phyloP scores from a whole-genome alignment of 2,329 filamentous ascomycete species.

The Xylaria sp. region DNA sequence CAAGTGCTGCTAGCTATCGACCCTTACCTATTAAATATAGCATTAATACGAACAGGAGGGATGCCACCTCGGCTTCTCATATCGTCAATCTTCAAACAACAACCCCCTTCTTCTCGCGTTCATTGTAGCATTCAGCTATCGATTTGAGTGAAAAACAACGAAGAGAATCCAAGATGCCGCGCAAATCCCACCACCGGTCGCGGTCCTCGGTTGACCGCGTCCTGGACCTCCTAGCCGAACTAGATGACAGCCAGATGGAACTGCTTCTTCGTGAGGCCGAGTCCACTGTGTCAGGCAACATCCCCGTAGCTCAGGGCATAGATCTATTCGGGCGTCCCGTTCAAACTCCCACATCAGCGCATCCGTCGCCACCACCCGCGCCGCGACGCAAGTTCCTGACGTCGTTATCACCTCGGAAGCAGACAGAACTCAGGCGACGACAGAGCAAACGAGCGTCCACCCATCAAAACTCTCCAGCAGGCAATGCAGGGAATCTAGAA shows the following conservation, averaged over 20 bases:
- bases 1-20: constrained; percentile 9
- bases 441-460: constrained; percentile 40
- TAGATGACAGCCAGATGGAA: constrained; percentile 47
- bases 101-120: constrained; percentile 6
- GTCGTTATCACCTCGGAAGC: constrained; percentile 42
- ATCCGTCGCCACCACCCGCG: constrained; percentile 22
- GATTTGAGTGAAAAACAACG: neutral
- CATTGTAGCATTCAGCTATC: neutral
- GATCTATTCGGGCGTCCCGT: constrained; percentile 43
- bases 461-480: constrained; percentile 27
- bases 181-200: constrained; percentile 41
- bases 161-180: constrained; percentile 22
- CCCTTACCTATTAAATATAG: constrained; percentile 28
- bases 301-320: constrained; percentile 45
- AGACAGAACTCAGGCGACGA: constrained; percentile 38
- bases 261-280: constrained; percentile 46
- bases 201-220: constrained; percentile 47
- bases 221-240: constrained; percentile 45
- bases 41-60: constrained; percentile 7
- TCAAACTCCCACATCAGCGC: constrained; percentile 7
- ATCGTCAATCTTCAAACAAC: constrained; percentile 18
- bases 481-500: neutral
- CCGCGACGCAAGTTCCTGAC: constrained; percentile 45
- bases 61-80: constrained; percentile 4
- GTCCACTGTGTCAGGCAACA: constrained; percentile 43